These are phyloP conservation scores for Clitopilus passeckerianus DNA, from an alignment of 768 basidiomycete genomes.

Conservation along the genomic window DNA sequence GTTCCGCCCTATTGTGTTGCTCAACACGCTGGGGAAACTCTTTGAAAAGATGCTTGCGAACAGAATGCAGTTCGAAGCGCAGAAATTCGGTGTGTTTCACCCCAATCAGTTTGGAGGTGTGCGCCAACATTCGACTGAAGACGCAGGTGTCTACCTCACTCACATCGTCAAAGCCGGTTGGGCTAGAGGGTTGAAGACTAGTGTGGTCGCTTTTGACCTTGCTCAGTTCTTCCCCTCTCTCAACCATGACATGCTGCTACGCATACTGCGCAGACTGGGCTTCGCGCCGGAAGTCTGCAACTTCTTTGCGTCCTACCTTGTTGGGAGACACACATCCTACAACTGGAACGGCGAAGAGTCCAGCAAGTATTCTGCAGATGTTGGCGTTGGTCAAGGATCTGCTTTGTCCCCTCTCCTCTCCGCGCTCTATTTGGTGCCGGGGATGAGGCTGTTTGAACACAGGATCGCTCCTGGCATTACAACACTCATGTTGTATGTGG, in stretches of 20 bases:
- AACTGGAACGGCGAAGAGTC: no score
- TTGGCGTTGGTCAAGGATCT: not conserved
- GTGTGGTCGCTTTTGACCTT: not conserved
- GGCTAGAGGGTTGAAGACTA: not conserved
- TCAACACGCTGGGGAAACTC: constrained; percentile 1
- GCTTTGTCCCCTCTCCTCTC: not conserved
- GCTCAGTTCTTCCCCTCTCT: not conserved
- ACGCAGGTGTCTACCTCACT: constrained; percentile 1
- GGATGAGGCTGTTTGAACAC: no score
- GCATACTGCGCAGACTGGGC: no score
- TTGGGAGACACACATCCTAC: no score
- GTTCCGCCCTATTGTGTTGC: constrained; percentile 2
- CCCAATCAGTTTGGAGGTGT: constrained; percentile 3
- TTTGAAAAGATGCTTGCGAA: constrained; percentile 1
- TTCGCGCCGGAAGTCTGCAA: no score
- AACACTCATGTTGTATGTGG: no score
- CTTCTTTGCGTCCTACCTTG: no score
- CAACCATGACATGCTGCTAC: no score
- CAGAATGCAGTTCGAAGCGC: not conserved
- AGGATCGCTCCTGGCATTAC: no score
- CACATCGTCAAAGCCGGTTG: not conserved
- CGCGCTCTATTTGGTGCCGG: not conserved
- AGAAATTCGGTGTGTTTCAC: not conserved
- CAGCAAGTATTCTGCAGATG: not conserved
- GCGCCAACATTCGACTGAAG: not conserved